These are phyloP conservation scores for Lachancea fermentati DNA, from an alignment of 805 yeast species.

Conservation along the genomic window DNA sequence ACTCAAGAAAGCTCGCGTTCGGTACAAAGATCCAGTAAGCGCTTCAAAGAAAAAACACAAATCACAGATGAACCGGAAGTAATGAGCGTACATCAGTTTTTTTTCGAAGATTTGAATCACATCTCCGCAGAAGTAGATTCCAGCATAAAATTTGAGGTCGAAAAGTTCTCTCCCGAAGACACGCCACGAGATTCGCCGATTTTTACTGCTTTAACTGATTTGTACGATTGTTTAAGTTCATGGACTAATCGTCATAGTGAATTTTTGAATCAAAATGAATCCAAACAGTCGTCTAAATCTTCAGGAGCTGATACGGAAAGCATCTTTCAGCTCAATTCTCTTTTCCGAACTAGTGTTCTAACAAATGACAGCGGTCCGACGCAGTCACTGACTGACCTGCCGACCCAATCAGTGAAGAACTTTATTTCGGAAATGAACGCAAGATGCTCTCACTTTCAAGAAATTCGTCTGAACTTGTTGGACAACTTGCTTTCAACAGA, in stretches of 20 bases:
- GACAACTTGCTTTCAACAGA: slow-evolving; percentile 16
- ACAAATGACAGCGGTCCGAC: slow-evolving; percentile 17
- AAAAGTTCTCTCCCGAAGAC: slow-evolving; percentile 9
- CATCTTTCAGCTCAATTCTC: slow-evolving; percentile 23
- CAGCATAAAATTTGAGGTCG: slow-evolving; percentile 2
- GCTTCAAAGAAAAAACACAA: slow-evolving; percentile 33
- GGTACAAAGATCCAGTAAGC: slow-evolving; percentile 36
- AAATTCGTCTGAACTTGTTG: slow-evolving; percentile 33
- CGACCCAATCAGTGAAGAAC: slow-evolving; percentile 12
- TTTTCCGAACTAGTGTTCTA: slow-evolving; percentile 29
- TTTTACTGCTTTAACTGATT: slow-evolving; percentile 21
- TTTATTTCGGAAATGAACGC: slow-evolving; percentile 29
- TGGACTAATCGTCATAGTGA: slow-evolving; percentile 36
- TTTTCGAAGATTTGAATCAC: slow-evolving; percentile 17
- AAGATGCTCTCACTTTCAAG: slow-evolving; percentile 33
- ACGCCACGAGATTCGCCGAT: not conserved
- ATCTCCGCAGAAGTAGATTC: slow-evolving; percentile 5
- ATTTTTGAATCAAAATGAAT: slow-evolving; percentile 21
- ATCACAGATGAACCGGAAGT: slow-evolving; percentile 12
- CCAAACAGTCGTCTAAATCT: slow-evolving; percentile 6
- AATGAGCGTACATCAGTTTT: slow-evolving; percentile 13
- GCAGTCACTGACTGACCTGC: slow-evolving; percentile 14
- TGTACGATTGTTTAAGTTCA: slow-evolving; percentile 30
- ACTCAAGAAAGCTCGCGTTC: slow-evolving; percentile 19
- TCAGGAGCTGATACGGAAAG: slow-evolving; percentile 14